phyloP scores from a whole-genome alignment of 305 asterid genomes.

The Ajuga reptans region DNA sequence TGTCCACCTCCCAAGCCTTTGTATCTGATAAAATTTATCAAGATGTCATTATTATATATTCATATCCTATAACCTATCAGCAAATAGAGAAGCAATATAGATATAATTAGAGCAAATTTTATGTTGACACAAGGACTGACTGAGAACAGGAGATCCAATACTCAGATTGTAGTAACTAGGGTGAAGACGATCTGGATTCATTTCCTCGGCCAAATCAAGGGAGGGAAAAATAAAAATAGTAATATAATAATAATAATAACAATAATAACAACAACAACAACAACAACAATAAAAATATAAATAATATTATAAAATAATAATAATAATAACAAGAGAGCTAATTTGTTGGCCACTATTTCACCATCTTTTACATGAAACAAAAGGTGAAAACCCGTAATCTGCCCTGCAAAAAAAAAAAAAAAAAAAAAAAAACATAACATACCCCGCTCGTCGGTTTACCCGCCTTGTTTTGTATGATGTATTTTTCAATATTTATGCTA shows the following conservation, averaged over 20 bases:
- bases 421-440: no score
- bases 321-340: background rate
- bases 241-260: no score
- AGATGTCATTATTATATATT: constrained; percentile 5
- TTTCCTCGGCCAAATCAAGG: background rate
- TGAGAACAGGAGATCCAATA: background rate
- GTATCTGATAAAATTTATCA: constrained; percentile 48
- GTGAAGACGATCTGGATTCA: background rate
- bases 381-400: no score
- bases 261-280: no score
- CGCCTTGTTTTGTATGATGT: no score
- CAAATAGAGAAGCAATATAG: background rate
- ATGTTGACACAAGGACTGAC: background rate
- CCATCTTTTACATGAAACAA: background rate
- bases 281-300: no score
- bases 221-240: no score
- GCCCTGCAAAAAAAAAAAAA: no score
- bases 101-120: background rate
- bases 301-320: no score
- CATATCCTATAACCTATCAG: background rate
- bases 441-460: no score
- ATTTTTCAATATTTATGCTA: no score
- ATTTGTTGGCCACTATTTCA: background rate
- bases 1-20: constrained; percentile 98
- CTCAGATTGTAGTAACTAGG: background rate